A percentile compares a stretch with the other conserved stretches of the same genome.
Conservation (phyloP, 495 filamentous ascomycete species). For the Xylaria flabelliformis region DNA sequence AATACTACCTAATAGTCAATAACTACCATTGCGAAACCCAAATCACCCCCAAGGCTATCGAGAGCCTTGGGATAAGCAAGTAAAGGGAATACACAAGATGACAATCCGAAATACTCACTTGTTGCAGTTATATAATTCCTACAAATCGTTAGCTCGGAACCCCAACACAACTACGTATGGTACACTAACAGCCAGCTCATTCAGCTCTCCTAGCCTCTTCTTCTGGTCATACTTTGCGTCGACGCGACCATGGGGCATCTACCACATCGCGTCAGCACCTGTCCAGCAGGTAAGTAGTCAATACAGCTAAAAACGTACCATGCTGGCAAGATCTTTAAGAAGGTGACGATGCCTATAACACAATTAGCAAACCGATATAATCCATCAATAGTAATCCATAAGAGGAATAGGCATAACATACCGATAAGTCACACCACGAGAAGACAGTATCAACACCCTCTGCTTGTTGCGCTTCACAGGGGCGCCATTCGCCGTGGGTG, state of each 20-base stretch:
- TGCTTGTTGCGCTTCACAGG: slow-evolving; percentile 67
- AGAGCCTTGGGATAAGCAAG: neutral
- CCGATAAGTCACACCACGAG: slow-evolving; percentile 88
- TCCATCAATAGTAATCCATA: neutral
- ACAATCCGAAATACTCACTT: slow-evolving; percentile 51
- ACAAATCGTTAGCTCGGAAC: neutral
- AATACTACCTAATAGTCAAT: slow-evolving; percentile 50
- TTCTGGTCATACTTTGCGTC: slow-evolving; percentile 98
- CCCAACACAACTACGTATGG: neutral
- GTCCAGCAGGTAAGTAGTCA: neutral
- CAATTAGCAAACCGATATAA: neutral
- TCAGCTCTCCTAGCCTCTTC: slow-evolving; percentile 89
- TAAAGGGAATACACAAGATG: neutral
- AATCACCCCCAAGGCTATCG: neutral
- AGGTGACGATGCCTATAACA: slow-evolving; percentile 82
- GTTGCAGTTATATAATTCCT: slow-evolving; percentile 97
- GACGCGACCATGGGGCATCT: slow-evolving; percentile 86
- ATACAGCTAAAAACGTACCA: slow-evolving; percentile 43
- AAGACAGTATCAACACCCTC: slow-evolving; percentile 86
- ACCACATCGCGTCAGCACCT: neutral
- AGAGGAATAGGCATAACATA: slow-evolving; percentile 47
- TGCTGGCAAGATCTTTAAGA: slow-evolving; percentile 83
- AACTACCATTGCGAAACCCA: neutral
- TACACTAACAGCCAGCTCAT: slow-evolving; percentile 73
- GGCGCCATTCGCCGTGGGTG: slow-evolving; percentile 40